Evolutionary conservation across 1,284 basidiomycete species (phyloP), one percentile per base, ranked within the genome.

Genomic region (Melampsora americana): DNA sequence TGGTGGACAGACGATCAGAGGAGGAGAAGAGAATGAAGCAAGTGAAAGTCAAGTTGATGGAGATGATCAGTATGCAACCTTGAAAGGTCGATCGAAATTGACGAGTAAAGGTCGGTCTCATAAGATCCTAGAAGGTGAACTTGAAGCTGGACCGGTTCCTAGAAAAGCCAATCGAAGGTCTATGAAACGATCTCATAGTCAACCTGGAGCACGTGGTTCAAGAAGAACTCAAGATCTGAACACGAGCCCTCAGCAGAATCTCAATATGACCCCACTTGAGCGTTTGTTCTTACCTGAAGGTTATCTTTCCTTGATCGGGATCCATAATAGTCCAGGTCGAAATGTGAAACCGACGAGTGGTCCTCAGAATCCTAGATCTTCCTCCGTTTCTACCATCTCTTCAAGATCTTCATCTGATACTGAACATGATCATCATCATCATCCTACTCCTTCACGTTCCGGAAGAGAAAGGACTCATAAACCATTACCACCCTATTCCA

Each of bases 231-330:
- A 60, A 30, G 26, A 65, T 7, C 20, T 26, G 4, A n/a, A n/a
- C 20, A 30, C 20, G 28, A n/a, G n/a, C 32, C 9, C 39, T 35
- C n/a, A 56, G 12, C 48, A 39, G n/a, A 26, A 64, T 2, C 5
- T 42, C 11, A 42, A 74, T 18, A 20, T 74, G 71, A 74, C 71
- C 18, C 64, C 71, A 3, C 26, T 74, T 9, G 71, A 74, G 35
- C 64, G 66, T 35, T 53, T 74, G n/a, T 74, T 74, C 46, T 44
- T 74, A 28, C 64, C 71, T n/a, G 53, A 56, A 56, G 53, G 53
- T 9, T 56, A 23, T n/a, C 71, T 66, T 28, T 48, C 71, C 11
- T 50, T 50, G 7, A 42, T 66, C 4, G 64, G 50, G 18, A 61
- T 39, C 0, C 23, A 60, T 3, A n/a, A n/a, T n/a, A 64, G 62